Conservation (phyloP, 2,329 filamentous ascomycete species). For the Fusarium chaquense region DNA sequence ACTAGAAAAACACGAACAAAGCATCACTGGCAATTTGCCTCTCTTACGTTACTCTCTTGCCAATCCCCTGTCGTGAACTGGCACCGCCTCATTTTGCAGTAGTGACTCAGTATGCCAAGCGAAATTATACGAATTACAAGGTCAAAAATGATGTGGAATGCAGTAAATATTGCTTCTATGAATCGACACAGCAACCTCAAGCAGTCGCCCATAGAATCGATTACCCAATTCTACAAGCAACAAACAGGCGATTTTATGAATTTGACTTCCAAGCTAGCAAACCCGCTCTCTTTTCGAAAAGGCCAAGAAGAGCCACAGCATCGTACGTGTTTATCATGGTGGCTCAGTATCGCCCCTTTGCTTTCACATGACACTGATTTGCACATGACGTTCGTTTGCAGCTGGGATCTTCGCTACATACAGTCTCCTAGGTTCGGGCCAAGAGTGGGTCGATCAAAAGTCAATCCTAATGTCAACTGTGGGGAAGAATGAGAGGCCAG, state of each 20-base stretch:
- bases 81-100: constrained; percentile 15
- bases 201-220: neutral
- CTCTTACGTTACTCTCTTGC: constrained; percentile 26
- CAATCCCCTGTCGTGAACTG: constrained; percentile 20
- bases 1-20: constrained; percentile 38
- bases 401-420: neutral
- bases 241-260: neutral
- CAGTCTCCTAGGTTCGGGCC: constrained; percentile 16
- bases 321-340: constrained; percentile 28
- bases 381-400: constrained; percentile 41
- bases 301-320: constrained; percentile 15
- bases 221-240: neutral
- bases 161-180: neutral
- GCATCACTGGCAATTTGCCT: constrained; percentile 38
- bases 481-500: constrained; percentile 20
- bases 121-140: neutral
- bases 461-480: constrained; percentile 17
- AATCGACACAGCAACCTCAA: neutral
- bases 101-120: constrained; percentile 1
- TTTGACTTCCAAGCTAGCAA: neutral
- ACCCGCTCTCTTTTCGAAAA: neutral
- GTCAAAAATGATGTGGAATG: neutral
- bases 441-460: constrained; percentile 31
- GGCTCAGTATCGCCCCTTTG: constrained; percentile 32
- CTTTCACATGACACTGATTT: constrained; percentile 44